Percentiles rank a stretch among this genome's conserved stretches.
Conservation (phyloP, 2,329 filamentous ascomycete species). For the Trichoderma lentiforme region DNA sequence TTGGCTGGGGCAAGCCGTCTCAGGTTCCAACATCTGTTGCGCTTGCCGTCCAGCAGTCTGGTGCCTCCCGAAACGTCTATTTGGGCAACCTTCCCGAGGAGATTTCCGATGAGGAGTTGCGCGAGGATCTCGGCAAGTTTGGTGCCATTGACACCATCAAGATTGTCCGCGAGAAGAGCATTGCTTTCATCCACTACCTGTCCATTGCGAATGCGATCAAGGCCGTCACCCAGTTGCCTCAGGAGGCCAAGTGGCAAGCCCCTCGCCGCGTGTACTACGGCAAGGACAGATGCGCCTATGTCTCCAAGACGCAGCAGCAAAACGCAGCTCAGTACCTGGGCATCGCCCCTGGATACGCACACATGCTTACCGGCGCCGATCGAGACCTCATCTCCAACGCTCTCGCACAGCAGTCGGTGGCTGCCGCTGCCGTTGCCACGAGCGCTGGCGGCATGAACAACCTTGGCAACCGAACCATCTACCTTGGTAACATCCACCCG, state of each 20-base stretch:
- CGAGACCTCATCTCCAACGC: conserved; percentile 95
- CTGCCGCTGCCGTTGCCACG: conserved; percentile 92
- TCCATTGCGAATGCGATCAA: conserved; percentile 99
- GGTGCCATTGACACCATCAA: conserved; percentile 96
- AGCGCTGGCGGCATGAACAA: conserved; percentile 97
- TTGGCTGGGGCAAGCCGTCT: conserved; percentile 98
- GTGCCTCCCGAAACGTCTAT: conserved; percentile 95
- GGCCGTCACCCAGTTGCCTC: conserved; percentile 90
- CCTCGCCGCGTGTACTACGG: conserved; percentile 97
- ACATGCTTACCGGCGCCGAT: conserved; percentile 93
- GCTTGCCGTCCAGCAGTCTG: conserved; percentile 95
- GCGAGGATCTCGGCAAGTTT: conserved; percentile 94
- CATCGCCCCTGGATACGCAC: conserved; percentile 93
- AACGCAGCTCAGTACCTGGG: conserved; percentile 97
- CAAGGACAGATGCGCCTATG: conserved; percentile 96
- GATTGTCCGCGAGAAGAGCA: conserved; percentile 95
- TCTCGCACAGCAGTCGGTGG: conserved; percentile 94
- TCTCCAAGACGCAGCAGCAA: conserved; percentile 99
- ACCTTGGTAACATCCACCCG: conserved; percentile 96
- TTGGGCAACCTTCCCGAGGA: conserved; percentile 91
- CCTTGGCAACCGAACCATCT: conserved; percentile 94
- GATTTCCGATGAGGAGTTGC: conserved; percentile 83
- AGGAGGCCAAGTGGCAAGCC: conserved; percentile 94
- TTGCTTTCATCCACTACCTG: conserved; percentile 95
- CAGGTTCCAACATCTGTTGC: conserved; percentile 96